Base-by-base conservation (phyloP, 2,329 filamentous ascomycete species). In the Kalmusia sp. region DNA sequence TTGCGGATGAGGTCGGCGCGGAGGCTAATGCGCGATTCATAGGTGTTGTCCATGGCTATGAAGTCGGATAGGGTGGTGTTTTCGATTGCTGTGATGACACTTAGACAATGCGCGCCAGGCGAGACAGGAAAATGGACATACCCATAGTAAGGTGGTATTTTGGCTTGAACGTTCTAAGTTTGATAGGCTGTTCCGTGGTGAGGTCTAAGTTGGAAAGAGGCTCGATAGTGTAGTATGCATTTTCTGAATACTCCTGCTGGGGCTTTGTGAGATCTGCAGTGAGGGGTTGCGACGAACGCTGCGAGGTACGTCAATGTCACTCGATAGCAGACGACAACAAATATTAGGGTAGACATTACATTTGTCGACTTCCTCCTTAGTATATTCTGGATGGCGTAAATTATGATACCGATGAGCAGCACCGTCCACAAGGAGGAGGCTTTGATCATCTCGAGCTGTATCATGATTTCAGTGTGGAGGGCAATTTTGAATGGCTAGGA, bases 131-230 rank as follows among this genome's bases (percentile, higher is more conserved):
- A 27, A 28, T 25, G 15, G 19, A 58, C 71, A 56, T 70, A 86
- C 84, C 82, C 85, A 88, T 88, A 5, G 85, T 87, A 45, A 88
- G 69, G 63, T 87, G 80, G 63, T 84, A 88, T 60, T 81, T 85
- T 4, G 83, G 79, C 67, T 84, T 86, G 69, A 86, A 86, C 0
- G 83, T 81, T 12, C 85, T 76, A 9, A 85, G 65, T 51, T 82
- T 78, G 31, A 84, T 64, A 0, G 83, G 85, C 51, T 81, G 76
- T 27, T 78, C 80, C 0, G 70, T 75, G 46, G 75, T 64, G 77
- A 82, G 82, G 53, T 83, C 70, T 58, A 87, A 84, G 50, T 77
- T 68, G 2, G 65, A 40, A 3, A 86, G 71, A 3, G 83, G 77
- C 19, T 73, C 74, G 45, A 83, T 80, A 27, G 64, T 51, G 39